phyloP scores from a whole-genome alignment of 2,329 filamentous ascomycete species.

The Claviceps sp. region DNA sequence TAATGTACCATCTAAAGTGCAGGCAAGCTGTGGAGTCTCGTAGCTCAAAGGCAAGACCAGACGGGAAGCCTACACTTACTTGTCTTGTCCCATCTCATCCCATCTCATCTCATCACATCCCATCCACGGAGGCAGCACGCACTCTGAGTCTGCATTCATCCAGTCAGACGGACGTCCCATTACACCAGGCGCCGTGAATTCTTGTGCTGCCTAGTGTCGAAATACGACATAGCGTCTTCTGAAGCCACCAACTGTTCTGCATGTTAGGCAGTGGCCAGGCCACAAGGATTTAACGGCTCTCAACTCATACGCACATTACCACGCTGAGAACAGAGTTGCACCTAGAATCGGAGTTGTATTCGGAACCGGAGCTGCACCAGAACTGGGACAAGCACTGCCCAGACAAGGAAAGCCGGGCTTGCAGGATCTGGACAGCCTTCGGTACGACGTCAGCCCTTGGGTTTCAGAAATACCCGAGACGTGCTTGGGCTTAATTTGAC shows the following conservation, averaged over 20 bases:
- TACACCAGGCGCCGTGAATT: neutral
- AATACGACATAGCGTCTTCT: neutral
- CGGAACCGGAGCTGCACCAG: neutral
- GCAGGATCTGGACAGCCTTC: neutral
- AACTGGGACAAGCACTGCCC: neutral
- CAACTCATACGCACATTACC: neutral
- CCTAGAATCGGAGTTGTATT: neutral
- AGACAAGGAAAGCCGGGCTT: neutral
- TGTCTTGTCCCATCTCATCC: neutral
- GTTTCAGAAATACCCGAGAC: neutral
- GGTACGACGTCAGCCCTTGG: neutral
- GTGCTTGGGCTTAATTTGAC: neutral
- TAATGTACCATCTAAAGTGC: too few species aligned
- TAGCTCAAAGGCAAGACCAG: neutral
- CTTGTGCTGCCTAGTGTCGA: neutral
- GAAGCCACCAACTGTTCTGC: neutral
- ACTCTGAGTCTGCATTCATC: neutral
- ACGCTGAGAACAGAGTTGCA: neutral
- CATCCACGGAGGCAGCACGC: neutral
- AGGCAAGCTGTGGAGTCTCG: neutral
- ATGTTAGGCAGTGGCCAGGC: neutral
- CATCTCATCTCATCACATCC: neutral
- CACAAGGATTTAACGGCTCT: neutral
- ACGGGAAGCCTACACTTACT: neutral
- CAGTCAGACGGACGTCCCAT: neutral